Evolutionary conservation across 2,329 filamentous ascomycete genomes (phyloP).

Genomic region (Nectriaceae sp.): DNA sequence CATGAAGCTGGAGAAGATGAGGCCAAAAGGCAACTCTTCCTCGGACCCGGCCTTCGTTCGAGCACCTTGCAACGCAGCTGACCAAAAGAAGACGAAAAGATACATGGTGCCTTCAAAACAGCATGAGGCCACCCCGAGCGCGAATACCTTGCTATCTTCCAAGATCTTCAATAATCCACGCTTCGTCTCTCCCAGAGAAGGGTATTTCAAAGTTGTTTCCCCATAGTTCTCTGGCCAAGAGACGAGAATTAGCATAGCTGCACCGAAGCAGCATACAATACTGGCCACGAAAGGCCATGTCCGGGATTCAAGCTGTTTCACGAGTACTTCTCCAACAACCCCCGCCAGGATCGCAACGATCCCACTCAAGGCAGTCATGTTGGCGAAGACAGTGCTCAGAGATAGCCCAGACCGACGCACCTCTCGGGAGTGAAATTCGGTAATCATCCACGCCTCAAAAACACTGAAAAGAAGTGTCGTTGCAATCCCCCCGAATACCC

Average conservation of each 20-base stretch:
- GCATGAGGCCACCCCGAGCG: constrained; percentile 53
- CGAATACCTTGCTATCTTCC: constrained; percentile 13
- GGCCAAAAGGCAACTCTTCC: constrained; percentile 43
- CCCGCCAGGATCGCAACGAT: constrained; percentile 57
- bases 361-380: constrained; percentile 55
- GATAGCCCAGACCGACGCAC: constrained; percentile 42
- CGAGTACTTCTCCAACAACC: constrained; percentile 53
- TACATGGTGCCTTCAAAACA: constrained; percentile 65
- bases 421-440: constrained; percentile 52
- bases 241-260: constrained; percentile 44
- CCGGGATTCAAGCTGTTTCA: constrained; percentile 41
- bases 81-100: constrained; percentile 65
- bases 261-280: constrained; percentile 41
- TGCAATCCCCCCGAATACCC: constrained; percentile 56
- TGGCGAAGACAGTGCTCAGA: constrained; percentile 54
- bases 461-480: constrained; percentile 60
- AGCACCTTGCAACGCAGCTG: constrained; percentile 51
- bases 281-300: constrained; percentile 55
- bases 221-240: constrained; percentile 34
- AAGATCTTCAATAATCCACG: background rate
- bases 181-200: background rate
- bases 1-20: constrained; percentile 60
- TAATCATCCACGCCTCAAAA: constrained; percentile 63
- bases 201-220: background rate
- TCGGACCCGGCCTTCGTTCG: constrained; percentile 29